Percentiles rank a stretch among this genome's conserved stretches.
Evolutionary conservation across 495 filamentous ascomycete species (phyloP).

Genomic region (Podospora bellae-mahoneyi): DNA sequence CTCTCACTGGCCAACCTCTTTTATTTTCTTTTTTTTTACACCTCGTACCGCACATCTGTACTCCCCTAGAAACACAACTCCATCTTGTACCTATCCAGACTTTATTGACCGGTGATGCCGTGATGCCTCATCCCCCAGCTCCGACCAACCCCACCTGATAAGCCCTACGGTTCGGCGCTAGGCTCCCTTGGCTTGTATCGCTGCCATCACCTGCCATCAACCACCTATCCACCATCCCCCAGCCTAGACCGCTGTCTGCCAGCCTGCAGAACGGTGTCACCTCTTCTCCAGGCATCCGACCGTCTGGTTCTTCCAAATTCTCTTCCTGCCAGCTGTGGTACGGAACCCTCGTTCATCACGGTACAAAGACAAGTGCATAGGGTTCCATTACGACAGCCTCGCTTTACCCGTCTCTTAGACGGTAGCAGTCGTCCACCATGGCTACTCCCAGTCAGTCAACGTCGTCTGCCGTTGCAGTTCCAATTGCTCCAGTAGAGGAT

Average conservation of each 20-base stretch:
- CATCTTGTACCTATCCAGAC: not conserved
- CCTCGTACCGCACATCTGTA: not conserved
- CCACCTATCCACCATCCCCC: not conserved
- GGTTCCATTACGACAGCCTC: not conserved
- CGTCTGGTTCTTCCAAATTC: not conserved
- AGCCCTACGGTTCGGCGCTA: slow-evolving; percentile 9
- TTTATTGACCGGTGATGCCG: not conserved
- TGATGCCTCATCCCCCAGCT: not conserved
- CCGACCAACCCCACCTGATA: slow-evolving; percentile 8
- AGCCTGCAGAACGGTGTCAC: not conserved
- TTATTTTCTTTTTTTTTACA: not conserved
- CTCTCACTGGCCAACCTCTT: slow-evolving; percentile 2
- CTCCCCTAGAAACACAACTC: not conserved
- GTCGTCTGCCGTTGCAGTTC: not conserved
- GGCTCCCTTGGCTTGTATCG: slow-evolving; percentile 12
- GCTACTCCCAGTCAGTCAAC: not conserved
- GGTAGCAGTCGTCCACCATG: not conserved
- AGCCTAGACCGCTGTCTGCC: not conserved
- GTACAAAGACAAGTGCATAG: not conserved
- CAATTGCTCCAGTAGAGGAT: not conserved
- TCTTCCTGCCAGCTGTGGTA: not conserved
- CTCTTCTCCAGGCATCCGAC: slow-evolving; percentile 2
- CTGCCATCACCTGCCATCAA: slow-evolving; percentile 4
- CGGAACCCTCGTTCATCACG: not conserved
- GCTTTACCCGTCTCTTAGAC: not conserved